phyloP scores from a whole-genome alignment of 768 basidiomycete species.

The Psilocybe sp. region DNA sequence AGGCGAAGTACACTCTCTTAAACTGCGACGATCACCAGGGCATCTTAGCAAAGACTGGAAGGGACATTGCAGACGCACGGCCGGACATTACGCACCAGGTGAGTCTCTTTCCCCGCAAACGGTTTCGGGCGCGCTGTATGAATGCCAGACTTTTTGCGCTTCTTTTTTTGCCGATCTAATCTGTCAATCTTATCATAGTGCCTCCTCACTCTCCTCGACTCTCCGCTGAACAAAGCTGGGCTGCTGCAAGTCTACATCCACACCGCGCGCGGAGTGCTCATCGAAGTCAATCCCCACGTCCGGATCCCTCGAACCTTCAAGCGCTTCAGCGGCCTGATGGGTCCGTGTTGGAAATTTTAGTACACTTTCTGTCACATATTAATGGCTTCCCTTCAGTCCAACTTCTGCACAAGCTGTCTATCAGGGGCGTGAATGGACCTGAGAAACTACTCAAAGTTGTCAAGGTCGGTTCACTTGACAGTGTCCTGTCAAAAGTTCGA shows the following conservation, averaged over 20 bases:
- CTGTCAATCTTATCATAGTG: constrained; percentile 53
- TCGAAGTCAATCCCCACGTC: constrained; percentile 97
- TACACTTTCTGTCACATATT: constrained; percentile 6
- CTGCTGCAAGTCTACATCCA: constrained; percentile 97
- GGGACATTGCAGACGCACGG: constrained; percentile 98
- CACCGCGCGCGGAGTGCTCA: constrained; percentile 92
- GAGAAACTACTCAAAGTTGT: constrained; percentile 97
- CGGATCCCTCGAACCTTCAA: constrained; percentile 98
- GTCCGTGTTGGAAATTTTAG: constrained; percentile 37
- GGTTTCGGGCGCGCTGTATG: too few species aligned
- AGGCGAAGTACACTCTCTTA: constrained; percentile 93
- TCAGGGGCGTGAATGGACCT: constrained; percentile 92
- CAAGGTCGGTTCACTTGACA: constrained; percentile 53
- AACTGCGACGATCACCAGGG: constrained; percentile 99
- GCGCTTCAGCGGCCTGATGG: constrained; percentile 97
- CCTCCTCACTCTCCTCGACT: constrained; percentile 92
- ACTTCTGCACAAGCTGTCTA: constrained; percentile 93
- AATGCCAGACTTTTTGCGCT: too few species aligned
- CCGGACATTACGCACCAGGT: constrained; percentile 99
- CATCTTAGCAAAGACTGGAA: constrained; percentile 93
- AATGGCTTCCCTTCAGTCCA: constrained; percentile 60
- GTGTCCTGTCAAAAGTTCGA: background rate
- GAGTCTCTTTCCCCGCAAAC: constrained; percentile 15
- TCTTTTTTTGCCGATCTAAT: background rate
- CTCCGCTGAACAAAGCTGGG: constrained; percentile 96